phyloP scores from a whole-genome alignment of 2,329 filamentous ascomycete species.

The Ophiostoma perfectum region DNA sequence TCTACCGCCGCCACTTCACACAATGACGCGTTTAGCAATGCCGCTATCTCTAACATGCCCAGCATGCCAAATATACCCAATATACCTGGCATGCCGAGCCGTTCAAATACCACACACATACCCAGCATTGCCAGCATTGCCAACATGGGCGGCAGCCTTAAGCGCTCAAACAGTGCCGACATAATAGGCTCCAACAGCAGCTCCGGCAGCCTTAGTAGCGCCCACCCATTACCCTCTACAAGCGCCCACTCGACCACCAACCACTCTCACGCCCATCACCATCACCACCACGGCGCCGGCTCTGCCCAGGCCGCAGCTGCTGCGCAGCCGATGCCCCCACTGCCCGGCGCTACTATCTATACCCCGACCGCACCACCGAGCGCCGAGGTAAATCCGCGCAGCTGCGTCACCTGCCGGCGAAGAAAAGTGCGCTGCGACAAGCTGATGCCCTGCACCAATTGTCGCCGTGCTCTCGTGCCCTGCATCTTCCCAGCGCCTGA shows the following conservation, averaged over 20 bases:
- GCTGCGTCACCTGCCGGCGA: slow-evolving; percentile 47
- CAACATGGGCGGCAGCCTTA: not conserved
- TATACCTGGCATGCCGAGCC: not conserved
- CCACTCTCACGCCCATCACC: slow-evolving; percentile 14
- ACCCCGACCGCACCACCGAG: slow-evolving; percentile 29
- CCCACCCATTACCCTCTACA: slow-evolving; percentile 11
- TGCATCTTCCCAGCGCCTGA: slow-evolving; percentile 48
- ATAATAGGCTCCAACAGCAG: slow-evolving; percentile 6
- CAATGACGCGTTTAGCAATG: slow-evolving; percentile 15
- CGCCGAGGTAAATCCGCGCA: slow-evolving; percentile 37
- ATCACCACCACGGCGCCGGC: slow-evolving; percentile 20
- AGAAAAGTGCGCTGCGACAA: slow-evolving; percentile 57
- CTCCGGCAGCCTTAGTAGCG: slow-evolving; percentile 1
- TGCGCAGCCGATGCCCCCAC: slow-evolving; percentile 26
- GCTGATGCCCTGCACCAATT: slow-evolving; percentile 52
- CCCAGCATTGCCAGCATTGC: slow-evolving; percentile 9
- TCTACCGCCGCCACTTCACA: not conserved
- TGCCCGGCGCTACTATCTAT: slow-evolving; percentile 30
- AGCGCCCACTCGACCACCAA: slow-evolving; percentile 11
- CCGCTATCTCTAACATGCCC: not conserved
- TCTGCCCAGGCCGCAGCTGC: slow-evolving; percentile 17
- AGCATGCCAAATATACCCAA: not conserved
- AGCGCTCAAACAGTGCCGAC: slow-evolving; percentile 12
- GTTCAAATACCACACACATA: slow-evolving; percentile 1
- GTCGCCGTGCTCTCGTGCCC: slow-evolving; percentile 47